Percentiles rank a stretch among this genome's conserved stretches.
Evolutionary conservation across 345 rosid genomes (phyloP).

Genomic region (Linum trigynum): DNA sequence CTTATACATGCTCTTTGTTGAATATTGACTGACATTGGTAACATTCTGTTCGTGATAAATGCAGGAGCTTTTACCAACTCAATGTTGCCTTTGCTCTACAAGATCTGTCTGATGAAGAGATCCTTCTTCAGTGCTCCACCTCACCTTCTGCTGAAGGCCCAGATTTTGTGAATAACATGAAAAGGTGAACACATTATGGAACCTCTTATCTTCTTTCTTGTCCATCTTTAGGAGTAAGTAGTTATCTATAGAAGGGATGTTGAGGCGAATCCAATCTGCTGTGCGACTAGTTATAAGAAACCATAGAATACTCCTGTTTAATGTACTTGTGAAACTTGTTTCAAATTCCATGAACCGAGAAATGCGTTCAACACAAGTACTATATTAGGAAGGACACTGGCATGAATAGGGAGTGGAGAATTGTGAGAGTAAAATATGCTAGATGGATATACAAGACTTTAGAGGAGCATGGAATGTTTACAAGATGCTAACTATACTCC

Average conservation of each 20-base stretch:
- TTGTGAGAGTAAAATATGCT: no score
- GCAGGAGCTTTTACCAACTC: conserved; percentile 44
- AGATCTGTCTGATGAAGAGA: conserved; percentile 44
- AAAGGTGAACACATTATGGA: conserved; percentile 33
- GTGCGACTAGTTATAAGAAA: background rate
- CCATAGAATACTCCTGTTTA: background rate
- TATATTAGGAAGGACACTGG: no score
- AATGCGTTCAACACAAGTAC: no score
- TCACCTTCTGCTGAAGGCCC: conserved; percentile 84
- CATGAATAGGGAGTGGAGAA: no score
- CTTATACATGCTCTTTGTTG: background rate
- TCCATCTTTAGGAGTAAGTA: background rate
- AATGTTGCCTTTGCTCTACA: conserved; percentile 26
- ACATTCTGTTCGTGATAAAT: background rate
- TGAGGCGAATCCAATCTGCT: background rate
- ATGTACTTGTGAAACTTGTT: background rate
- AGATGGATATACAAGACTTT: no score
- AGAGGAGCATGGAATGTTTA: no score
- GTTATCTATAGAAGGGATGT: background rate
- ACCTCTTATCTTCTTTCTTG: no score
- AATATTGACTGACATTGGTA: no score
- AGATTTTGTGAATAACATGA: conserved; percentile 56
- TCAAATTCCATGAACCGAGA: no score
- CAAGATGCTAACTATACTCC: no score
- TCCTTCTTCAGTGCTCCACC: conserved; percentile 54